Percentiles rank a stretch among this genome's conserved stretches.
Conservation (phyloP, 306 rosid species). For the Begonia loranthoides region DNA sequence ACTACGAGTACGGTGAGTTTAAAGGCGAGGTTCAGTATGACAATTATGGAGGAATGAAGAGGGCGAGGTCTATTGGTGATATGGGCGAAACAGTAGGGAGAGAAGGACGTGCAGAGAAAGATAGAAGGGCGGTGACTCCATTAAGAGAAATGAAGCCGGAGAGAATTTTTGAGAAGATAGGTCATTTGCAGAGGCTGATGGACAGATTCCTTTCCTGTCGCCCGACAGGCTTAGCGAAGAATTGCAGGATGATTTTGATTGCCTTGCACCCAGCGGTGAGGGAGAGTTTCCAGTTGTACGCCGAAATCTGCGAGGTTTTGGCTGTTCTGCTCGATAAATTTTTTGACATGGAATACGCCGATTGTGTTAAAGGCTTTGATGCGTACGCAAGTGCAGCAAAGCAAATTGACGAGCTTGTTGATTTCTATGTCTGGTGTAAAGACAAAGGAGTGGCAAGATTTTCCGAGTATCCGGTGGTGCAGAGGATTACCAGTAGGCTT, state of each 20-base stretch:
- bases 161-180: constrained; percentile 79
- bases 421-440: constrained; percentile 70
- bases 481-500: constrained; percentile 67
- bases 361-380: constrained; percentile 86
- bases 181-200: constrained; percentile 79
- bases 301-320: constrained; percentile 78
- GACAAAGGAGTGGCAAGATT: constrained; percentile 75
- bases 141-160: constrained; percentile 83
- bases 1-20: constrained; percentile 46
- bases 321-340: constrained; percentile 86
- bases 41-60: constrained; percentile 52
- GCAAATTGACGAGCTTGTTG: constrained; percentile 78
- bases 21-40: constrained; percentile 36
- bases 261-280: constrained; percentile 75
- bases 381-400: constrained; percentile 84
- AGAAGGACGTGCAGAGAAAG: constrained; percentile 21
- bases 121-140: constrained; percentile 52
- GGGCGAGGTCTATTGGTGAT: constrained; percentile 74
- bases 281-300: constrained; percentile 87
- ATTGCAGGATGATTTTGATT: constrained; percentile 57
- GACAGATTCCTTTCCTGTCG: constrained; percentile 81
- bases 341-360: constrained; percentile 90
- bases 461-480: constrained; percentile 91
- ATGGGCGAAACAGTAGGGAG: constrained; percentile 37
- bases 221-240: constrained; percentile 91